These are phyloP conservation scores for Mycena polygramma DNA, from an alignment of 768 basidiomycete genomes.

Conservation along the genomic window DNA sequence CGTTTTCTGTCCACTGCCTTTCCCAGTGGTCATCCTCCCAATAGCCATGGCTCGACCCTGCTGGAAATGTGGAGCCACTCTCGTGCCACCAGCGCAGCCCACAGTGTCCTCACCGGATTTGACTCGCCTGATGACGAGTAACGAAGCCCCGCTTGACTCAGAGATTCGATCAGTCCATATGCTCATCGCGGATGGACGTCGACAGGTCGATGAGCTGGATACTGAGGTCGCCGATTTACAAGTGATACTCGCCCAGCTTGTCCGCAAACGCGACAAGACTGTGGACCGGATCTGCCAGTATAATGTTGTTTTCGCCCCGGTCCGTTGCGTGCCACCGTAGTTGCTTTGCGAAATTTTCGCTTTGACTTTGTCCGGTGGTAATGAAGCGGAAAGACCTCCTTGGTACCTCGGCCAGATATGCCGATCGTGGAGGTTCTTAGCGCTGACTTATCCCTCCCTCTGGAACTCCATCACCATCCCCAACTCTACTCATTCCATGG, in stretches of 20 bases:
- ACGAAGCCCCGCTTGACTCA: background rate
- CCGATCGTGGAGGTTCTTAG: too few species aligned
- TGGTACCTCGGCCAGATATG: too few species aligned
- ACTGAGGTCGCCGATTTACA: background rate
- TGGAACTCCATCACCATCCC: too few species aligned
- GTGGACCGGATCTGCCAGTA: background rate
- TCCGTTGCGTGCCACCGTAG: background rate
- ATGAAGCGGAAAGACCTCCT: too few species aligned
- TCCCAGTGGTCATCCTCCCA: too few species aligned
- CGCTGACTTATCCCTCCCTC: too few species aligned
- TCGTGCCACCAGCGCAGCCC: too few species aligned
- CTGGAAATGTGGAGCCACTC: too few species aligned
- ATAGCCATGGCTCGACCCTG: too few species aligned
- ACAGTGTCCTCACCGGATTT: background rate
- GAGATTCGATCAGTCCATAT: background rate
- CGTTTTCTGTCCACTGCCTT: too few species aligned
- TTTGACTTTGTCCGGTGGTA: background rate
- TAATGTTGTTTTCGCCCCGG: background rate
- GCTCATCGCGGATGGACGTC: too few species aligned
- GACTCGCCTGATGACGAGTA: background rate
- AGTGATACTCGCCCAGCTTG: background rate
- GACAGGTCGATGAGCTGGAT: background rate
- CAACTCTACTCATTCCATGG: too few species aligned
- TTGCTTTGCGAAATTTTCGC: conserved; percentile 8
- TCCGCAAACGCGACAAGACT: background rate